Percentiles rank a stretch among this genome's conserved stretches.
These are phyloP conservation scores for Creolimax fragrantissima DNA, from an alignment of 78 protist genomes.

Conservation along the genomic window DNA sequence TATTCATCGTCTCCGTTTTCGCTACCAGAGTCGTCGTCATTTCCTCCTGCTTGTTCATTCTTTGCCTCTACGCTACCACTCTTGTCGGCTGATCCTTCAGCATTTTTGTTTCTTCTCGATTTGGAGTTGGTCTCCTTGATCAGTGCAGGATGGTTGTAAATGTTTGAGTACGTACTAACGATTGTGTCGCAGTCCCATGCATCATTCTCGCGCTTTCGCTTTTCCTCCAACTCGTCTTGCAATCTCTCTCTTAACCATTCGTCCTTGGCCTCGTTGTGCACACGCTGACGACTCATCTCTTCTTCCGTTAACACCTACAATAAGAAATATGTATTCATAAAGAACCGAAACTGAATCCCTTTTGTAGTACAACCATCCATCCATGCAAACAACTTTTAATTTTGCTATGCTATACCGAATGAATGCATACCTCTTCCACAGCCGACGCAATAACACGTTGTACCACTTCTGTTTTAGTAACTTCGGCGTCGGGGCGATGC, in stretches of 20 bases:
- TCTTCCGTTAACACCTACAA: background rate
- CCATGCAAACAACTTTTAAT: no score
- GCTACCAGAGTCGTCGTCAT: background rate
- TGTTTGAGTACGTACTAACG: constrained; percentile 46
- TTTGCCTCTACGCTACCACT: background rate
- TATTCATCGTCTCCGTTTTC: background rate
- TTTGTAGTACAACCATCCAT: no score
- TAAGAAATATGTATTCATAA: no score
- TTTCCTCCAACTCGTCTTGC: constrained; percentile 37
- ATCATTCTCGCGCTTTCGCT: background rate
- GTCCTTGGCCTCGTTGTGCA: constrained; percentile 7
- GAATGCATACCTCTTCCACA: background rate
- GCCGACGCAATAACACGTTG: background rate
- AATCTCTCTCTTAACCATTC: constrained; percentile 19
- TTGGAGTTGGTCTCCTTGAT: constrained; percentile 27
- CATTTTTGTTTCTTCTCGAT: background rate
- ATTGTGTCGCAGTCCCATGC: constrained; percentile 58
- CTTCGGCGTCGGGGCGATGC: background rate
- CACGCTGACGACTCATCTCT: background rate
- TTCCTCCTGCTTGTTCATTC: background rate
- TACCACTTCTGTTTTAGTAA: background rate
- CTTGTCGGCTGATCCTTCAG: background rate
- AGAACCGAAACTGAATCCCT: no score
- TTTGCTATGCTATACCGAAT: no score
- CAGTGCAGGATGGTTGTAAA: constrained; percentile 51